Evolutionary conservation across 345 rosid genomes (phyloP).

Genomic region (Lenwebbia sp.): DNA sequence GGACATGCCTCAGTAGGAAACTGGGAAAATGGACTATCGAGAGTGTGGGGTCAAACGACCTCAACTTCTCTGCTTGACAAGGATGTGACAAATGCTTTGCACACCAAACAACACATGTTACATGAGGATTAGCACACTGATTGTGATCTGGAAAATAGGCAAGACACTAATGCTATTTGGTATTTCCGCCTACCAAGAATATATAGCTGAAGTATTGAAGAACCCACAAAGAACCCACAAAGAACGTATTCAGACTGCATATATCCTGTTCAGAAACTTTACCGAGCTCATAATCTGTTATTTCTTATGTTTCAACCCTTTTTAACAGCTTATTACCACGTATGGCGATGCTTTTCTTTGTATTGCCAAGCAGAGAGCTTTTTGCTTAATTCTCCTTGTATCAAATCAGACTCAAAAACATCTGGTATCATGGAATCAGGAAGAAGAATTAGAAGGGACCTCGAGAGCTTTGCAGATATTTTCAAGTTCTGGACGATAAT

Average conservation of each 20-base stretch:
- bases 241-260: background rate
- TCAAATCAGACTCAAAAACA: background rate
- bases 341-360: background rate
- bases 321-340: background rate
- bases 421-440: background rate
- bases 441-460: conserved; percentile 24
- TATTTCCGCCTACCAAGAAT: background rate
- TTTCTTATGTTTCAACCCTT: background rate
- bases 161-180: background rate
- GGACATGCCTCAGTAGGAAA: background rate
- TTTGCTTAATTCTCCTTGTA: background rate
- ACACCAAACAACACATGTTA: background rate
- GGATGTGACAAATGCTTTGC: background rate
- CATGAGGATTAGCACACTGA: background rate
- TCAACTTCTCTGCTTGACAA: background rate
- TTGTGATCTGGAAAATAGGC: background rate
- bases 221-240: background rate
- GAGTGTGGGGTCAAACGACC: background rate
- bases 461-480: conserved; percentile 86
- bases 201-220: background rate
- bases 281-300: background rate
- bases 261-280: background rate
- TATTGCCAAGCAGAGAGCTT: background rate
- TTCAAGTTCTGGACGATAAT: conserved; percentile 62
- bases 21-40: background rate